Percentiles rank a stretch among this genome's conserved stretches.
phyloP scores from a whole-genome alignment of 805 yeast genomes.

The Candida xyloterini region DNA sequence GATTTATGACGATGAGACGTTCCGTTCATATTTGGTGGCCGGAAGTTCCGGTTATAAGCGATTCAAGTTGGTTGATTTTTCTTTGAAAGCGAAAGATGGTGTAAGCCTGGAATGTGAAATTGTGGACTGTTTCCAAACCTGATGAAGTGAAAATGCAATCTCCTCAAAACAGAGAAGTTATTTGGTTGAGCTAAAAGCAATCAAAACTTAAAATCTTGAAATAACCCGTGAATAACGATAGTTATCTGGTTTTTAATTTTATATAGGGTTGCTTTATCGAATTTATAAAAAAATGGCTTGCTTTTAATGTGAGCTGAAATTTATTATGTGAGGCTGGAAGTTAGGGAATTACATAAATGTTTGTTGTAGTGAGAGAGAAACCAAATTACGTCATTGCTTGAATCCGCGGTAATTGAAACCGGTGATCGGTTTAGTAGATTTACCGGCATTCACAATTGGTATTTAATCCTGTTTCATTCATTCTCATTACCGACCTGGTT shows the following conservation, averaged over 20 bases:
- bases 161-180: neutral
- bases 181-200: neutral
- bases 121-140: neutral
- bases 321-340: neutral
- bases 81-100: neutral
- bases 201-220: neutral
- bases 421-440: too few relatives aligned
- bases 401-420: too few relatives aligned
- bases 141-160: neutral
- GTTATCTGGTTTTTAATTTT: conserved; percentile 13
- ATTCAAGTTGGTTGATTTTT: neutral
- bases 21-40: conserved; percentile 1
- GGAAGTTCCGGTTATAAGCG: conserved; percentile 1
- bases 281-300: conserved; percentile 17
- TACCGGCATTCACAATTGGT: too few relatives aligned
- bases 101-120: neutral
- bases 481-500: neutral
- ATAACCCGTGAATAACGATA: conserved; percentile 2
- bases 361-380: neutral
- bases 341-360: neutral
- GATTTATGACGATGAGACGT: conserved; percentile 5
- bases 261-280: conserved; percentile 13
- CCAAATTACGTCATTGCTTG: neutral
- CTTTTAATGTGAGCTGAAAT: conserved; percentile 7
- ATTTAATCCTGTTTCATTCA: too few relatives aligned